phyloP scores from a whole-genome alignment of 371 early-diverging fungal species.

The Mortierella sp. region DNA sequence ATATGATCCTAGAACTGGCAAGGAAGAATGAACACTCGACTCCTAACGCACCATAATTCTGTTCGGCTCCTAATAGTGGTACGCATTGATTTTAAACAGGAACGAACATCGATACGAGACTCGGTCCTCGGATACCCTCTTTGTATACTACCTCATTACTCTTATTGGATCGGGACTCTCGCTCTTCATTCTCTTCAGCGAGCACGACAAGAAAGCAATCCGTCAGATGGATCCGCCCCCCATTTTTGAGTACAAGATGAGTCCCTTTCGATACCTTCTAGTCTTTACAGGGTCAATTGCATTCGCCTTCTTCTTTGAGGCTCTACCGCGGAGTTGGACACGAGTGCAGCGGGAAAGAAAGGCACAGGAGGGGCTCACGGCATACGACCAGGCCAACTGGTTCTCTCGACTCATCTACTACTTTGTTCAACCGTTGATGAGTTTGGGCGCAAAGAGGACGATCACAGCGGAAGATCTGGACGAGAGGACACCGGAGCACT shows the following conservation, averaged over 20 bases:
- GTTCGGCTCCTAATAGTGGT: neutral
- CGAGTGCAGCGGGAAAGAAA: slow-evolving; percentile 43
- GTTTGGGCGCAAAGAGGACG: slow-evolving; percentile 31
- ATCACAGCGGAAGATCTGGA: slow-evolving; percentile 28
- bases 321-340: slow-evolving; percentile 29
- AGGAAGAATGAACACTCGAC: neutral
- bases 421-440: slow-evolving; percentile 32
- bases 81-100: slow-evolving; percentile 32
- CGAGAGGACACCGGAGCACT: slow-evolving; percentile 16
- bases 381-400: slow-evolving; percentile 46
- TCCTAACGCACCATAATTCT: neutral
- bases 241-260: slow-evolving; percentile 29
- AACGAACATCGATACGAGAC: slow-evolving; percentile 42
- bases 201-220: neutral
- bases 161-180: slow-evolving; percentile 38
- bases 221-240: slow-evolving; percentile 32
- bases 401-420: slow-evolving; percentile 43
- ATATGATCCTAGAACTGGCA: neutral
- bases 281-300: slow-evolving; percentile 24
- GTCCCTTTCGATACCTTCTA: slow-evolving; percentile 29
- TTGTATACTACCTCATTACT: slow-evolving; percentile 32
- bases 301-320: slow-evolving; percentile 42
- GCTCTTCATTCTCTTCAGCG: slow-evolving; percentile 33
- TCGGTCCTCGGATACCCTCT: slow-evolving; percentile 44
- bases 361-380: slow-evolving; percentile 23